Base-by-base conservation (phyloP, 345 rosid genomes). In the Aquilaria malaccensis region DNA sequence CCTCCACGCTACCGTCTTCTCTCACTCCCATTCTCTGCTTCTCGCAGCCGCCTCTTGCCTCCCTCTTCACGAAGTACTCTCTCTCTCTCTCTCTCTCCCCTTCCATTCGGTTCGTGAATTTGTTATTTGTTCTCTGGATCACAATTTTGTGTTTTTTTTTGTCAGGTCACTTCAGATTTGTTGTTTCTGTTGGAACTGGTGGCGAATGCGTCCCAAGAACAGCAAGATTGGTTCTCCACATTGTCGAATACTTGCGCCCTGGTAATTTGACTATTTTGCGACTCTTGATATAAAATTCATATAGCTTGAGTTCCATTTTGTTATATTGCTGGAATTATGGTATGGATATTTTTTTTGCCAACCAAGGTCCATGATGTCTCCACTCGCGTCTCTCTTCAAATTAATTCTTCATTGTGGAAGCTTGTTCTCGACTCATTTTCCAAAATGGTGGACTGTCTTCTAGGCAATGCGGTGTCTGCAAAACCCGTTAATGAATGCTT, bases 41-140 rank as follows among this genome's bases (percentile, higher is more conserved):
- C 56, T 85, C 67, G 67, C 87, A 32, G 89, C 91, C 47, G 88
- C 88, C 64, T 49, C 89, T 64, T 68, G 73, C 70, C 85, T 93
- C 70, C 84, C 96, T 71, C 75, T 86, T 33, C 81, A 79, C 68
- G 97, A 93, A 83, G 97, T 89, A 55, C 50, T 22, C 54, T 61
- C 1, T n/a, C 45, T 57, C 46, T 15, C 13, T 10, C 45, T 11
- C 22, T 7, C 43, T 45, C 30, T 9, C 10, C n/a, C n/a, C 31
- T 12, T 32, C 0, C 37, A 30, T 10, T 37, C 11, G 0, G 2
- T 53, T 52, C 9, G 30, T 33, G 4, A 22, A 13, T 60, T 51
- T 3, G 0, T 6, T 54, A 54, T 13, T 54, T 50, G 2, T 13
- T 2, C 49, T 22, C 4, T 12, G 4, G 6, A 7, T 13, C 4